A percentile compares a stretch with the other conserved stretches of the same genome.
phyloP scores from a whole-genome alignment of 139 green algal species.

The Choricystis sp. region DNA sequence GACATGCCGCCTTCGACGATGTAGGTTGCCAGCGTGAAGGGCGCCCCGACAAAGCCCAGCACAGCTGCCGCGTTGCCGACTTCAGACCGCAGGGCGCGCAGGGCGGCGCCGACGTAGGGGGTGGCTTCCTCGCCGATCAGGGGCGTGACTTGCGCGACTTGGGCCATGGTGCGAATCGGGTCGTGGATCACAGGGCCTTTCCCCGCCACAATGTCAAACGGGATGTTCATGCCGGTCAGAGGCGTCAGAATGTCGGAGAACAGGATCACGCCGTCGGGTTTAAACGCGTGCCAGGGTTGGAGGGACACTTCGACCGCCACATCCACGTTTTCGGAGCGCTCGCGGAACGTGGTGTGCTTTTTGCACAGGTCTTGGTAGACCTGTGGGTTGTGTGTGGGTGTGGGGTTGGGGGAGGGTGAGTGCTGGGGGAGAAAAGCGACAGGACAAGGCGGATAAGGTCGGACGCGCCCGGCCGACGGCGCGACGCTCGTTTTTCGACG shows the following conservation, averaged over 20 bases:
- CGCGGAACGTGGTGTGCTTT: constrained; percentile 79
- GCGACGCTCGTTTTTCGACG: too few relatives aligned
- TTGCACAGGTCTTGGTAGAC: constrained; percentile 89
- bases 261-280: constrained; percentile 86
- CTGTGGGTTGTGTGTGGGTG: too few relatives aligned
- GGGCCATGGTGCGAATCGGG: constrained; percentile 76
- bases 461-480: too few relatives aligned
- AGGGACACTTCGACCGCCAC: constrained; percentile 79
- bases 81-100: constrained; percentile 52
- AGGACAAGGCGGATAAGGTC: too few relatives aligned
- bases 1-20: constrained; percentile 74
- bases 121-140: constrained; percentile 50
- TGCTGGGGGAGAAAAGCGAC: too few relatives aligned
- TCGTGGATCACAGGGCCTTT: constrained; percentile 75
- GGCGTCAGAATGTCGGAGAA: constrained; percentile 90
- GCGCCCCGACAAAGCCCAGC: constrained; percentile 83
- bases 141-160: constrained; percentile 56
- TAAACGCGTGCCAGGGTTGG: constrained; percentile 84
- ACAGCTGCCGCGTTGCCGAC: constrained; percentile 54
- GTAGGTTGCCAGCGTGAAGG: constrained; percentile 88
- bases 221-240: constrained; percentile 87
- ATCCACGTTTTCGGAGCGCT: constrained; percentile 79
- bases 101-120: constrained; percentile 71
- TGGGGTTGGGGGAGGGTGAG: too few relatives aligned
- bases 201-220: constrained; percentile 72